Evolutionary conservation across 257 asterid genomes (phyloP), one percentile per base, ranked within the genome.

Genomic region (Lavandula angustifolia): DNA sequence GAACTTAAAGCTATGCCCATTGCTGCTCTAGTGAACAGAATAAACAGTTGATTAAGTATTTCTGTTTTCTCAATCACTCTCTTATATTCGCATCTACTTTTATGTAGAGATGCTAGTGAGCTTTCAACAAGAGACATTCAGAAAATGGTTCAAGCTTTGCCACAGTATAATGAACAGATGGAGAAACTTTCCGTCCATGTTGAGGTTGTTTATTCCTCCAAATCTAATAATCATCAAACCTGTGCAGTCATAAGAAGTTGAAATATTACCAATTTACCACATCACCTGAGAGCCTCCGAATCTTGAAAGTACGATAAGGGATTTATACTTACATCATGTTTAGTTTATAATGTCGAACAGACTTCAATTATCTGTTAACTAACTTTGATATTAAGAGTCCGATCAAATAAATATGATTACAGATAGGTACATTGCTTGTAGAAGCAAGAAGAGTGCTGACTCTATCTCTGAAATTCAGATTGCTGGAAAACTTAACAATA

Each of bases 111-210:
- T 62, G 87, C 89, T 73, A 65, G 87, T 69, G 96, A 89, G 74
- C 56, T 92, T 69, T 92, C 97, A 50, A 87, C 95, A 27, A 71
- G 96, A 73, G 99, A 89, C 71, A 66, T 92, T 71, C 96, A 83
- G 85, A 92, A 89, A 83, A 79, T 91, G 95, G 95, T 88, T 73
- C 98, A 91, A 80, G 86, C 94, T 50, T 83, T 91, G 81, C 96
- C 95, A 14, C 96, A 88, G 49, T 91, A 88, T 61, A 83, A 75
- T 73, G 96, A 91, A 72, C 89, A 81, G 84, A 88, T 83, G 87
- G 98, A 91, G 72, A 91, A 78, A 75, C 88, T 91, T 51, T 88
- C 96, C 73, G 73, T 75, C 51, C 96, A 91, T 66, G 95, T 88
- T 62, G 95, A 81, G 96, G 96, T 88, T 63, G 76, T 73, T 68